Conservation (phyloP, 192 early-diverging fungal species). For the Coemansia sp. region DNA sequence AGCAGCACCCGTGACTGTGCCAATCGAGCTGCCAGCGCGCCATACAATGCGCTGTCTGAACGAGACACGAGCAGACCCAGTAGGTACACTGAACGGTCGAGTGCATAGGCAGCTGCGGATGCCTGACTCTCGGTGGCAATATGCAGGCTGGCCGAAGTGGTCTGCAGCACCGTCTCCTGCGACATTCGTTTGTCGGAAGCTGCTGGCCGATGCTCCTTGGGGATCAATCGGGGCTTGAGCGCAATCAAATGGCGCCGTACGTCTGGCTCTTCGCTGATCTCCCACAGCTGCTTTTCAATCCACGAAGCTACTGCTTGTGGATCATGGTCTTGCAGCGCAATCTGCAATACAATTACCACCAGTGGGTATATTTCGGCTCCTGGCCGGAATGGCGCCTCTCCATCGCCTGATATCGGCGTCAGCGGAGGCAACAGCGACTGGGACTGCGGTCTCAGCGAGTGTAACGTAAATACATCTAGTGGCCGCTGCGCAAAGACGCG, state of each 20-base stretch:
- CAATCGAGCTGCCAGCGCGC: conserved; percentile 10
- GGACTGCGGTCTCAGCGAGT: conserved; percentile 26
- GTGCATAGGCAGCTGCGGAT: conserved; percentile 38
- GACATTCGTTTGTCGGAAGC: conserved; percentile 5
- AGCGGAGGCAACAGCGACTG: conserved; percentile 13
- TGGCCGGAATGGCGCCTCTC: conserved; percentile 29
- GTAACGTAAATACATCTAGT: conserved; percentile 38
- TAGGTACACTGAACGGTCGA: conserved; percentile 31
- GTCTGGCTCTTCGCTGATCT: conserved; percentile 40
- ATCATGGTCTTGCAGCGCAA: conserved; percentile 9
- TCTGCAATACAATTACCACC: conserved; percentile 11
- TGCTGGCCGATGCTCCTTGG: conserved; percentile 39
- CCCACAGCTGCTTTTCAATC: conserved; percentile 35
- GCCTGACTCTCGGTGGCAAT: conserved; percentile 25
- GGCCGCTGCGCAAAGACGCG: conserved; percentile 27
- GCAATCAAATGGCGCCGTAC: conserved; percentile 38
- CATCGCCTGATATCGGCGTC: conserved; percentile 6
- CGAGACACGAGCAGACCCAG: conserved; percentile 16
- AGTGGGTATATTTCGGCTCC: conserved; percentile 37
- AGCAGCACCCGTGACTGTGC: conserved; percentile 29
- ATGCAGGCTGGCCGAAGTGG: conserved; percentile 30
- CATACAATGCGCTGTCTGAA: not conserved
- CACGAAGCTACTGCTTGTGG: not conserved
- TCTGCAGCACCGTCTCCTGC: conserved; percentile 24
- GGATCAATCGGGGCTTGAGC: conserved; percentile 39